phyloP scores from a whole-genome alignment of 139 green algal species.

The Raphidocelis subcapitata region DNA sequence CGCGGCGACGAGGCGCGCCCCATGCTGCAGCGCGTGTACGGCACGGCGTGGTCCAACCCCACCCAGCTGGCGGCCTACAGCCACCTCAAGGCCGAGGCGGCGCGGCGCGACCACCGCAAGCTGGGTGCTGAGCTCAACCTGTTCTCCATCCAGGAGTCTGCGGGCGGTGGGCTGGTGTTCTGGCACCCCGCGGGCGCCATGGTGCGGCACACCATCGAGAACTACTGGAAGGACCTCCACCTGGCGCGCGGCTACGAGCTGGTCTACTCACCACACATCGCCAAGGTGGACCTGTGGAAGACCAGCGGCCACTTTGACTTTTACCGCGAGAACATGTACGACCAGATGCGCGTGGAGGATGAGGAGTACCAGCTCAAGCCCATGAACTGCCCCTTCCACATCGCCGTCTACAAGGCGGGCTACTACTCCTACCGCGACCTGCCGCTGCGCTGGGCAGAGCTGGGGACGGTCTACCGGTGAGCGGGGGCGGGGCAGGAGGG shows the following conservation, averaged over 20 bases:
- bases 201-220: conserved; percentile 90
- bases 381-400: conserved; percentile 99
- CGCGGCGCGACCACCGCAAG: conserved; percentile 89
- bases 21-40: conserved; percentile 92
- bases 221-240: conserved; percentile 95
- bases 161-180: conserved; percentile 90
- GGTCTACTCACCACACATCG: conserved; percentile 94
- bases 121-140: conserved; percentile 92
- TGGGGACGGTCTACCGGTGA: conserved; percentile 95
- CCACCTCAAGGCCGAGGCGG: conserved; percentile 71
- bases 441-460: conserved; percentile 91
- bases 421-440: conserved; percentile 81
- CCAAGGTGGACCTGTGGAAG: conserved; percentile 95
- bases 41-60: conserved; percentile 84
- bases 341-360: conserved; percentile 86
- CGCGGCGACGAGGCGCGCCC: conserved; percentile 86
- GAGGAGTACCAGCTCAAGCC: conserved; percentile 95
- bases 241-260: conserved; percentile 86
- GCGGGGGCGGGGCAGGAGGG: not conserved
- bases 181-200: conserved; percentile 92
- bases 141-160: conserved; percentile 82
- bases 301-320: conserved; percentile 96
- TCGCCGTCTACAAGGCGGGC: conserved; percentile 88
- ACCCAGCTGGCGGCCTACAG: conserved; percentile 77
- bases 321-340: conserved; percentile 97